phyloP scores from a whole-genome alignment of 2,329 filamentous ascomycete species.

The Xylariomycetidae sp. region DNA sequence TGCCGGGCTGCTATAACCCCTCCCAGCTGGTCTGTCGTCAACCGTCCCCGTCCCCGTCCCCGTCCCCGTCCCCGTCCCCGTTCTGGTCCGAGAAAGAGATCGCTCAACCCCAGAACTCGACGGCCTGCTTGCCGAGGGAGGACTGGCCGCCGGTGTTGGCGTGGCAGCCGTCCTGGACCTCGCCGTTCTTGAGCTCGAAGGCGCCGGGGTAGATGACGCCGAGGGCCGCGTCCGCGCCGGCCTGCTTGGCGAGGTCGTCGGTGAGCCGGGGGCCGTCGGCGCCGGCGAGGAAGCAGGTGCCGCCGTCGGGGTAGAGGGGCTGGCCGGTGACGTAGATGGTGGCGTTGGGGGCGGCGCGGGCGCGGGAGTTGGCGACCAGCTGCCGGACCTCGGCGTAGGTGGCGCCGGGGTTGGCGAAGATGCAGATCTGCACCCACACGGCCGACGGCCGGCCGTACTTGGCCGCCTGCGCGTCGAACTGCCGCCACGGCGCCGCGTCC shows the following conservation, averaged over 20 bases:
- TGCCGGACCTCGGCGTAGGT: constrained; percentile 23
- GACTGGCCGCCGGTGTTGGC: constrained; percentile 22
- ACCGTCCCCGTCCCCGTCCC: no score
- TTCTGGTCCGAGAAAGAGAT: no score
- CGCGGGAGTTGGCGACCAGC: constrained; percentile 23
- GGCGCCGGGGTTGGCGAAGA: constrained; percentile 23
- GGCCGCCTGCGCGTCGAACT: constrained; percentile 20
- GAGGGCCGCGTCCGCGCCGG: constrained; percentile 14
- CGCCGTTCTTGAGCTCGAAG: constrained; percentile 18
- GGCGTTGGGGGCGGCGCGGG: constrained; percentile 19
- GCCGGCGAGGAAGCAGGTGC: constrained; percentile 16
- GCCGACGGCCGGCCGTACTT: constrained; percentile 17
- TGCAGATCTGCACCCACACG: constrained; percentile 26
- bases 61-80: no score
- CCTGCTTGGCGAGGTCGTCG: constrained; percentile 17
- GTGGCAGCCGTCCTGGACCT: constrained; percentile 23
- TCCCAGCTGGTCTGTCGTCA: no score
- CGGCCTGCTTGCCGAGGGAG: constrained; percentile 18
- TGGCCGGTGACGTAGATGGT: constrained; percentile 25
- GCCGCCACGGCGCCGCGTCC: constrained; percentile 18
- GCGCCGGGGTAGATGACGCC: constrained; percentile 19
- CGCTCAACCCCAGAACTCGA: constrained; percentile 17
- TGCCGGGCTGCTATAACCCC: no score
- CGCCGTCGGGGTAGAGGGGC: constrained; percentile 21
- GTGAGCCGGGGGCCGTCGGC: constrained; percentile 12